phyloP scores from a whole-genome alignment of 1,284 basidiomycete species.

The Volvariella volvacea region DNA sequence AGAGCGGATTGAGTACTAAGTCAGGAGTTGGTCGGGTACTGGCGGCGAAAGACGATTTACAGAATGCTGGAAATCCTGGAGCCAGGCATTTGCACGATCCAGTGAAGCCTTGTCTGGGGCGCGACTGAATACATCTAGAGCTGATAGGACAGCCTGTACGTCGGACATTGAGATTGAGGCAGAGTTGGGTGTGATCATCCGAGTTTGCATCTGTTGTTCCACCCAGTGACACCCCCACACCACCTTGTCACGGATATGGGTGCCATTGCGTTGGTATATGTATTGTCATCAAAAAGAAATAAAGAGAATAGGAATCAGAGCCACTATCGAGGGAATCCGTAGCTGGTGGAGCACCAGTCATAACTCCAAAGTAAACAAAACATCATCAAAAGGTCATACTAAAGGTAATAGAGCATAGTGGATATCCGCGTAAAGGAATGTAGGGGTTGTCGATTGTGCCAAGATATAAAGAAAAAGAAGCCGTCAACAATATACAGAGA shows the following conservation, averaged over 20 bases:
- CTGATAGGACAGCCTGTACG: constrained; percentile 65
- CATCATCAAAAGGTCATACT: constrained; percentile 33
- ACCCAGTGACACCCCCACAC: neutral
- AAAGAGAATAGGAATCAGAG: constrained; percentile 1
- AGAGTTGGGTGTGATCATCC: neutral
- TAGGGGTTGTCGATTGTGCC: constrained; percentile 38
- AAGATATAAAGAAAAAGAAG: constrained; percentile 37
- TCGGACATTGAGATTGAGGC: constrained; percentile 43
- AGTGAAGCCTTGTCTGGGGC: constrained; percentile 81
- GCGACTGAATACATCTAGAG: constrained; percentile 67
- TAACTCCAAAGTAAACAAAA: constrained; percentile 31
- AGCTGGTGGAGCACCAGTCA: constrained; percentile 18
- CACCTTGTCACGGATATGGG: neutral
- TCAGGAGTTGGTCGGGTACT: constrained; percentile 51
- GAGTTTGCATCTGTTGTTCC: constrained; percentile 4
- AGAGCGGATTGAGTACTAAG: constrained; percentile 39
- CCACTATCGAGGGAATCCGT: constrained; percentile 13
- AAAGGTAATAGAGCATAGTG: constrained; percentile 40
- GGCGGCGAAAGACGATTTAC: constrained; percentile 76
- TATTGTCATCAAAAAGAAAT: constrained; percentile 31
- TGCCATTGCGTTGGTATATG: constrained; percentile 17
- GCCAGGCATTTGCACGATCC: constrained; percentile 84
- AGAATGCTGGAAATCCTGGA: constrained; percentile 95
- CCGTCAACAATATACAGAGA: constrained; percentile 28
- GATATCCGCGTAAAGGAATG: constrained; percentile 62